Conservation (phyloP, 768 basidiomycete species). For the Pleurotus djamor region DNA sequence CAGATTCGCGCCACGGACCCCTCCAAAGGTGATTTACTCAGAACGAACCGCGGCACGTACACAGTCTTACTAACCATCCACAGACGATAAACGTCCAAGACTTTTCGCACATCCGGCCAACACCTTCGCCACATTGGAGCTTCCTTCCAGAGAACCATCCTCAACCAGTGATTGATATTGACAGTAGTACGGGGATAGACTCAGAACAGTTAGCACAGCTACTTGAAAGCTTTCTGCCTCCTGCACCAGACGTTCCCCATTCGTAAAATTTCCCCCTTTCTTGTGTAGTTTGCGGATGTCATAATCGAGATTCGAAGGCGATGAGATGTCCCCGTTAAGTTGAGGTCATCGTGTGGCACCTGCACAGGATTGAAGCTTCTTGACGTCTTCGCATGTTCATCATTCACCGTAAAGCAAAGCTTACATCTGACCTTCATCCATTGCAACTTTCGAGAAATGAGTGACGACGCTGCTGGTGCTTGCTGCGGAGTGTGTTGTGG, state of each 20-base stretch:
- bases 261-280: no score
- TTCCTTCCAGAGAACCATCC: slow-evolving; percentile 17
- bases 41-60: no score
- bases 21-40: no score
- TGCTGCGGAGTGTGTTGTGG: slow-evolving; percentile 20
- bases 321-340: no score
- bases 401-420: no score
- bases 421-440: no score
- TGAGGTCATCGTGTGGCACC: no score
- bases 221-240: background rate
- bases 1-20: slow-evolving; percentile 54
- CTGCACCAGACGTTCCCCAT: background rate
- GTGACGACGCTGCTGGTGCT: slow-evolving; percentile 10
- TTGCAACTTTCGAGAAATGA: no score
- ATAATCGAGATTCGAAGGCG: no score
- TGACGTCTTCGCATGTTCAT: no score
- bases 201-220: background rate
- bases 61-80: background rate
- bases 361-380: no score
- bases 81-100: slow-evolving; percentile 63
- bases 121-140: slow-evolving; percentile 80
- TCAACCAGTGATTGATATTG: background rate
- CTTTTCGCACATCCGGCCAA: slow-evolving; percentile 78
- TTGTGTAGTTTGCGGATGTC: no score
- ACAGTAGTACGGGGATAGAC: background rate